phyloP scores from a whole-genome alignment of 495 filamentous ascomycete genomes.

The Achaetomiella virescens region DNA sequence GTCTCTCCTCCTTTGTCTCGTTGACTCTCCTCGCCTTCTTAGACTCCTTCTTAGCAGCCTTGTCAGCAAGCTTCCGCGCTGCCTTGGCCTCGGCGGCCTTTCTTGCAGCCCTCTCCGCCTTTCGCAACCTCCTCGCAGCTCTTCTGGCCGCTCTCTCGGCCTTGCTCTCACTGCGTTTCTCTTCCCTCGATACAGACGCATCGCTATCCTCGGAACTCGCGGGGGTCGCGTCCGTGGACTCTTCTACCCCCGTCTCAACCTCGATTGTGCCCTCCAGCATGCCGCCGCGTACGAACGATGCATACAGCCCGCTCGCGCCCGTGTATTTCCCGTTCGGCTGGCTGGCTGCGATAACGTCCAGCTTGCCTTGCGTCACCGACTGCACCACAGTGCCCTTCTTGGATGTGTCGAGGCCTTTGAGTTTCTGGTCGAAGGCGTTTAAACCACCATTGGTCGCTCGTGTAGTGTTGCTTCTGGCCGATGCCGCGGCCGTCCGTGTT shows the following conservation, averaged over 20 bases:
- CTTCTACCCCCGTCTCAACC: constrained; percentile 3
- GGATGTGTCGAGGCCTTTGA: constrained; percentile 60
- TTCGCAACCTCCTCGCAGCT: constrained; percentile 28
- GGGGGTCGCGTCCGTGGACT: constrained; percentile 16
- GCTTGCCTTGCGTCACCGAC: constrained; percentile 44
- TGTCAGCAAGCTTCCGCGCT: constrained; percentile 10
- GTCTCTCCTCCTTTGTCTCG: constrained; percentile 37
- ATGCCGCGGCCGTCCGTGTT: constrained; percentile 65
- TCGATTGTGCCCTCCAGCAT: constrained; percentile 56
- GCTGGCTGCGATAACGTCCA: constrained; percentile 43
- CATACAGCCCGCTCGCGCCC: constrained; percentile 61
- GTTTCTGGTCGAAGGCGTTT: constrained; percentile 68
- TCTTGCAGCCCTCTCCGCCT: constrained; percentile 15
- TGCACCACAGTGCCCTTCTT: constrained; percentile 44
- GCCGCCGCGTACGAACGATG: constrained; percentile 72
- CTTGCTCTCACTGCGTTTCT: constrained; percentile 31
- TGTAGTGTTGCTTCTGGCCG: constrained; percentile 57
- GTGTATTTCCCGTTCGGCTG: constrained; percentile 38
- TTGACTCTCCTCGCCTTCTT: constrained; percentile 20
- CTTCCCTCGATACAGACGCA: background rate
- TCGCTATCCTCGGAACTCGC: constrained; percentile 14
- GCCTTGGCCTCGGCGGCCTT: constrained; percentile 8
- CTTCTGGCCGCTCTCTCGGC: constrained; percentile 33
- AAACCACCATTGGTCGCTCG: constrained; percentile 75
- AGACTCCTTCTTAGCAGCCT: constrained; percentile 21